Conservation (phyloP, 2,329 filamentous ascomycete genomes). For the Apiospora arundinis region DNA sequence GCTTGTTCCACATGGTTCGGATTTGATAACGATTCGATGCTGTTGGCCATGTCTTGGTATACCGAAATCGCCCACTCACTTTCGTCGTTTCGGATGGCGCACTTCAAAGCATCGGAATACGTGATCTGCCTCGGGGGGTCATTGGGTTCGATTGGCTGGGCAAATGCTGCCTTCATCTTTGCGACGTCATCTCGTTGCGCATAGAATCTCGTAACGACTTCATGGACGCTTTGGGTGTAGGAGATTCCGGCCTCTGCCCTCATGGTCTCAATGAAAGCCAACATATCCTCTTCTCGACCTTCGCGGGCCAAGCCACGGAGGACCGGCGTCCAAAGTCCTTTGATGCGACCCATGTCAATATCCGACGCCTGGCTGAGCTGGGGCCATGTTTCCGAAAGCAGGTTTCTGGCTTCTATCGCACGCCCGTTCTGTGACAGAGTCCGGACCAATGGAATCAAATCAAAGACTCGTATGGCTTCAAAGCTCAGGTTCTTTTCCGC, state of each 20-base stretch:
- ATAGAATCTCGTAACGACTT: constrained; percentile 67
- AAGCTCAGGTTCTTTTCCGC: constrained; percentile 2
- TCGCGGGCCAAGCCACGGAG: constrained; percentile 68
- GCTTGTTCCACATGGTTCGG: constrained; percentile 63
- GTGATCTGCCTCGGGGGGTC: constrained; percentile 51
- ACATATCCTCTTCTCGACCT: constrained; percentile 62
- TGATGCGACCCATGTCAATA: constrained; percentile 41
- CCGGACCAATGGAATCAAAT: constrained; percentile 33
- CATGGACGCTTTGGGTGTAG: constrained; percentile 54
- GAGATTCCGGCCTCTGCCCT: constrained; percentile 54
- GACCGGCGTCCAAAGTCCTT: constrained; percentile 54
- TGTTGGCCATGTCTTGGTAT: constrained; percentile 59
- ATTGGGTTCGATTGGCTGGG: constrained; percentile 54
- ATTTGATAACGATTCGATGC: constrained; percentile 32
- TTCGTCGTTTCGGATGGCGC: constrained; percentile 65
- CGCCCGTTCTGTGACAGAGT: constrained; percentile 38
- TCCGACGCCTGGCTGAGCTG: constrained; percentile 23
- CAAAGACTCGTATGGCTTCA: constrained; percentile 28
- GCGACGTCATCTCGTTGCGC: constrained; percentile 61
- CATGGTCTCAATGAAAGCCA: constrained; percentile 56
- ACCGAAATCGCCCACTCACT: constrained; percentile 67
- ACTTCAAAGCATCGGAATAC: constrained; percentile 62
- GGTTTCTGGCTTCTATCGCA: constrained; percentile 39
- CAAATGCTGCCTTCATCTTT: constrained; percentile 73
- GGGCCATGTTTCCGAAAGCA: constrained; percentile 31